Evolutionary conservation across 352 stramenopile genomes (phyloP), one percentile per base, ranked within the genome.

Genomic region (Peronospora belbahrii): DNA sequence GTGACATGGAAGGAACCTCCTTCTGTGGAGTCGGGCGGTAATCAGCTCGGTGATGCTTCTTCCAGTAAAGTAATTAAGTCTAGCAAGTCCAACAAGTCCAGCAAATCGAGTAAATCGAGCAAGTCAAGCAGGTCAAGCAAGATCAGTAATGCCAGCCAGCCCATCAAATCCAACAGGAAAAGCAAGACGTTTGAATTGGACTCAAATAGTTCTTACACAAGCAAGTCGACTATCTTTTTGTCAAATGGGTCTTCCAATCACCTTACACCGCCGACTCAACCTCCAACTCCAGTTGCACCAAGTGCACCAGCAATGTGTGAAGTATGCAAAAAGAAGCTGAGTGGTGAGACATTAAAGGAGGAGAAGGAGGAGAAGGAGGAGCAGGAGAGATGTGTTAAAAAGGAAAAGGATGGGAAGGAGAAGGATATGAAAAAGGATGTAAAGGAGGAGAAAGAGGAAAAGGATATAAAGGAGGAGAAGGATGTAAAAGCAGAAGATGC

Each of bases 1-100:
- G 71, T 94, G 25, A 67, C 55, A 50, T 89, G 70, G 79, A 88
- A 84, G 45, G 70, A 86, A 62, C 63, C 69, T 42, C 62, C 63
- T 55, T 66, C 70, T 47, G 41, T 52, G 13, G 64, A 70, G 42
- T 34, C 44, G 15, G 56, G 32, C 11, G 27, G 33, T 35, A 45
- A 40, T 28, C 9, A 42, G 40, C 27, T 13, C 18, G n/a, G 36
- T 19, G 33, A 37, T 42, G 18, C 33, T 11, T 36, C 31, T 17
- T 42, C 42, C 1, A 52, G 39, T 28, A 66, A 59, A 48, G 31
- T n/a, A 28, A 63, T 30, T 24, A 61, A 57, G 38, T 28, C 34
- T 22, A 65, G 11, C 37, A 68, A 69, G 34, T 52, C 55, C 13
- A 65, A 31, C 56, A 62, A 67, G 43, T 35, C 51, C 15, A 70